Base-by-base conservation (phyloP, 2,329 filamentous ascomycete genomes). In the Fusarium sp. region DNA sequence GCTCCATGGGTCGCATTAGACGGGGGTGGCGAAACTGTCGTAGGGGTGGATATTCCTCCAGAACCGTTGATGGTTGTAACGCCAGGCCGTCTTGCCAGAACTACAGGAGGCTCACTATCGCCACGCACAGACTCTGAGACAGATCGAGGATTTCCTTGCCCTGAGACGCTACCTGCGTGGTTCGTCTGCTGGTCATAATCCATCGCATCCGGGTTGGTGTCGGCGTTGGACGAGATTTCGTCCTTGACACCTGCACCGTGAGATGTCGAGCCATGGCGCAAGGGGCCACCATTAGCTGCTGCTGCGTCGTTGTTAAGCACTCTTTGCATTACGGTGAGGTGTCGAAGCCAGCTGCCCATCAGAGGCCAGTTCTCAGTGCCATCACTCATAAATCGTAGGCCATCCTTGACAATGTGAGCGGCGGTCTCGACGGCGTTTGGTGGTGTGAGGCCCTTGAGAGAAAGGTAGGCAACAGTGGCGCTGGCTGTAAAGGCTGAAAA, bases 401-500 rank as follows among this genome's bases (percentile, higher is more conserved):
- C 88, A 73, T 90, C 88, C 50, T 85, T 84, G 38, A 91, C 89
- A 51, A 91, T 88, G 56, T 84, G 84, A 24, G 85, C 85, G 5
- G 88, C 88, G 5, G 88, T 89, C 80, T 90, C 88, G 42, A 86
- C 86, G 30, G 87, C 86, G 68, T 87, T 88, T 20, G 83, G 81
- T 2, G 88, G 88, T 1, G 88, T 88, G 13, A 91, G 79, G 15
- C 88, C 88, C 81, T 90, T 90, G 50, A 91, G 84, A n/a, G 88
- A 89, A 35, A 91, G 83, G 79, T 90, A 91, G 18, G 89, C 89
- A 4, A 90, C 86, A 2, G 89, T 90, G 5, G 88, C 88, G 68
- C 88, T 88, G 5, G 88, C 87, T 0, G 88, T 90, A 70, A 91
- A 91, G 56, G 88, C 86, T 1, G 88, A 88, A 78, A 91, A 91